Evolutionary conservation across 257 asterid species (phyloP), one percentile per base, ranked within the genome.

Genomic region (Solanum neorickii): DNA sequence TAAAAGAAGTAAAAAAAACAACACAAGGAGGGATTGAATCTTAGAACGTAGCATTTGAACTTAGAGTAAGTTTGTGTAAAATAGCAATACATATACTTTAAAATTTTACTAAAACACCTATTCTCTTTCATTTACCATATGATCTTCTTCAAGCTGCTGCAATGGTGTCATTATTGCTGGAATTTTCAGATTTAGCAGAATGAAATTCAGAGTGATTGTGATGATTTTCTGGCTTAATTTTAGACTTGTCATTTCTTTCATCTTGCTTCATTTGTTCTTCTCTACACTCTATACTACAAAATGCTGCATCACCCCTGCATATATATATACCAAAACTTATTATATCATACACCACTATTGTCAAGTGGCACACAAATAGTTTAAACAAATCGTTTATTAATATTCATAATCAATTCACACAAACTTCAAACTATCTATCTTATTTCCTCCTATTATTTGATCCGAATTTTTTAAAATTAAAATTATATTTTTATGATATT

Each of bases 241-340:
- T 68, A 44, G 56, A 62, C 60, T 87, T 87, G 20, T 92, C 92
- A 27, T 89, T 88, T 69, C 83, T 86, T 83, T 92, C 93, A n/a
- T 92, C 94, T 59, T 88, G 90, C 68, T 92, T 90, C 72, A 92
- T 92, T 87, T 83, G 86, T 75, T 89, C 88, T 41, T 90, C 94
- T 80, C 94, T 88, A 89, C 94, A 92, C 74, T 92, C 93, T 86
- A 83, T 84, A 66, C 93, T 92, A 88, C 94, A 92, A 86, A 90
- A 92, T 84, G 94, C 90, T 1, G 89, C 73, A 56, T 92, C 94
- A 47, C 94, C 94, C 92, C 94, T 92, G 88, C 33, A 56, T 18
- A 18, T 3, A 39, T 39, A 41, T 41, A 7, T 9, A 9, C 65
- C 65, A 56, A 56, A 44, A 29, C 29, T 21, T 31, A 72, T 83